Percentiles rank a stretch among this genome's conserved stretches.
Evolutionary conservation across 768 basidiomycete genomes (phyloP).

Genomic region (Termitomyces sp.): DNA sequence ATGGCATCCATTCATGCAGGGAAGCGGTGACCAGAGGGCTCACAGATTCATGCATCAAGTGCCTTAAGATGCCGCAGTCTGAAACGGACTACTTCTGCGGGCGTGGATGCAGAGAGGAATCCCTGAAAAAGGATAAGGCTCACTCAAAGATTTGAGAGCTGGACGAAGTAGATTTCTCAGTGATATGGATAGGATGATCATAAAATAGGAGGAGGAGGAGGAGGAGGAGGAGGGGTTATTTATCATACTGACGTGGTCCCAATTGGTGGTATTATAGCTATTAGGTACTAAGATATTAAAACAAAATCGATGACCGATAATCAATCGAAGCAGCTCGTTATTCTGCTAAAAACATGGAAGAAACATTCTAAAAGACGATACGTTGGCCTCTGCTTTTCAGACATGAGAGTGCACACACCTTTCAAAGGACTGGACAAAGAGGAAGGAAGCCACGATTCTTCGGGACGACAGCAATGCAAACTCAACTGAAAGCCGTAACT

Average conservation of each 20-base stretch:
- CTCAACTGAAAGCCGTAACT: not conserved
- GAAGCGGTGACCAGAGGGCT: slow-evolving; percentile 55
- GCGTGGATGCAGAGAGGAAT: slow-evolving; percentile 52
- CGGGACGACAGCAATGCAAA: not conserved
- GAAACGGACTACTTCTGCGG: slow-evolving; percentile 63
- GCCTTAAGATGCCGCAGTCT: slow-evolving; percentile 56
- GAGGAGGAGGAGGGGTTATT: no score
- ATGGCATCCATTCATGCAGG: slow-evolving; percentile 27
- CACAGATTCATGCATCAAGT: slow-evolving; percentile 60
- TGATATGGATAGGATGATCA: not conserved
- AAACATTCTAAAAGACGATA: slow-evolving; percentile 8
- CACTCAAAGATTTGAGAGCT: not conserved
- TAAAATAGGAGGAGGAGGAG: no score
- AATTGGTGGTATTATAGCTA: not conserved
- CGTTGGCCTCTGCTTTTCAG: not conserved
- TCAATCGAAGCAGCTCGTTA: not conserved
- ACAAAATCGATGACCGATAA: not conserved
- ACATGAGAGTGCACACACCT: not conserved
- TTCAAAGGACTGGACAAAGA: not conserved
- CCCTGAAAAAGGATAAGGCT: slow-evolving; percentile 17
- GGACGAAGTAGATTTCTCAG: not conserved
- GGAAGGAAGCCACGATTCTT: not conserved
- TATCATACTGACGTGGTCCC: no score
- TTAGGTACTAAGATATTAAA: not conserved
- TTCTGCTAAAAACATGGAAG: slow-evolving; percentile 1